These are phyloP conservation scores for Neurospora sublineolata DNA, from an alignment of 495 filamentous ascomycete genomes.

Conservation along the genomic window DNA sequence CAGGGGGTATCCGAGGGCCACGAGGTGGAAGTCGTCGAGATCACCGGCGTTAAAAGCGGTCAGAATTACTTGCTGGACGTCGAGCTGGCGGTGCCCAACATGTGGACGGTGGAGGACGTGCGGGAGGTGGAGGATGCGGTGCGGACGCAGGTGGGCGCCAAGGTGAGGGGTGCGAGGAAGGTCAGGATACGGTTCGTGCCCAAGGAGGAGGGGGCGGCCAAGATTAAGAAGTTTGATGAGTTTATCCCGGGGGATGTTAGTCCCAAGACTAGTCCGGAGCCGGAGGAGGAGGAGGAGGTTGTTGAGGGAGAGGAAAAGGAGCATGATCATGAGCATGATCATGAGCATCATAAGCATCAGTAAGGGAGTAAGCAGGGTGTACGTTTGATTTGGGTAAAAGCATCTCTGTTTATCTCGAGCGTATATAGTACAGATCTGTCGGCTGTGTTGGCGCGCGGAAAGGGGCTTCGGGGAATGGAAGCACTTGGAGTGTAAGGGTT, in stretches of 20 bases:
- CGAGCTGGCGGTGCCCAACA: constrained; percentile 63
- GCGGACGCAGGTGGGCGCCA: constrained; percentile 54
- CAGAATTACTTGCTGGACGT: constrained; percentile 91
- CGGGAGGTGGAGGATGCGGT: constrained; percentile 59
- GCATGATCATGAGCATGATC: constrained; percentile 25
- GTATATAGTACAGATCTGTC: not conserved
- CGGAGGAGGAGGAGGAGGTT: constrained; percentile 36
- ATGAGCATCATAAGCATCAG: constrained; percentile 7
- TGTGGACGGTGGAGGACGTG: constrained; percentile 59
- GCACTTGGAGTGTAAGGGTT: not conserved
- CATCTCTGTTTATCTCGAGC: not conserved
- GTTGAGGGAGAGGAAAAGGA: constrained; percentile 24
- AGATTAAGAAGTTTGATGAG: constrained; percentile 60
- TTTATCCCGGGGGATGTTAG: constrained; percentile 62
- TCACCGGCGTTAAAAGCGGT: constrained; percentile 83
- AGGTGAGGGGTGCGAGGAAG: constrained; percentile 68
- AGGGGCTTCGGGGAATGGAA: not conserved
- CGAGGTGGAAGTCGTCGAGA: constrained; percentile 50
- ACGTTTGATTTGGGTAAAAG: not conserved
- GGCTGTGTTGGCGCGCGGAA: not conserved
- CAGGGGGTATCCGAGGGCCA: constrained; percentile 31
- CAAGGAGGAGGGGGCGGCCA: constrained; percentile 34
- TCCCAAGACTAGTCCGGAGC: constrained; percentile 53
- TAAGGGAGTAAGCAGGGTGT: not conserved
- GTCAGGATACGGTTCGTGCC: constrained; percentile 76